These are phyloP conservation scores for Eimeria maxima DNA, from an alignment of 169 alveolate species.

Conservation along the genomic window DNA sequence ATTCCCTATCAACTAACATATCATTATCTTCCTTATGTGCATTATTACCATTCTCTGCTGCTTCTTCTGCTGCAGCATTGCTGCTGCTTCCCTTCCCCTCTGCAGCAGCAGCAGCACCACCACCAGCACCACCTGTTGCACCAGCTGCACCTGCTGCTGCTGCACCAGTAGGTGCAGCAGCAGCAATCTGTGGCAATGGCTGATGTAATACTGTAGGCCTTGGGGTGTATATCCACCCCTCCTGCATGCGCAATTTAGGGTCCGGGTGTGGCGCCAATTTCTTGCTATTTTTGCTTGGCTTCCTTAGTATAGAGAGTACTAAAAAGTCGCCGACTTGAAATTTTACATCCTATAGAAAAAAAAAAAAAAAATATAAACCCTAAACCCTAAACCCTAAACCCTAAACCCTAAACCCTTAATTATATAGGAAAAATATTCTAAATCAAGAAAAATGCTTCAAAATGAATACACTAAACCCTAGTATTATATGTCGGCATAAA, in stretches of 20 bases:
- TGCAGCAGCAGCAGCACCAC: conserved; percentile 38
- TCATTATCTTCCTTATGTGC: neutral
- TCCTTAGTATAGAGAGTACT: conserved; percentile 62
- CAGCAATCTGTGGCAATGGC: neutral
- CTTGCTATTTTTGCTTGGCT: neutral
- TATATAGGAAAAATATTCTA: too few relatives aligned
- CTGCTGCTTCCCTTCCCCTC: conserved; percentile 15
- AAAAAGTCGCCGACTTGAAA: conserved; percentile 82
- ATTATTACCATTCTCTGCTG: too few relatives aligned
- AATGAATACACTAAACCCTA: too few relatives aligned
- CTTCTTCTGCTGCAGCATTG: neutral
- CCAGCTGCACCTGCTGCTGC: neutral
- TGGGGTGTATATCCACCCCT: conserved; percentile 17
- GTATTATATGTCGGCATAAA: too few relatives aligned
- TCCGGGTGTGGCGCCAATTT: neutral
- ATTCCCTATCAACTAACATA: too few relatives aligned
- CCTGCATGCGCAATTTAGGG: conserved; percentile 28
- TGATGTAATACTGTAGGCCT: neutral
- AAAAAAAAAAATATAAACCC: too few relatives aligned
- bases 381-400: neutral
- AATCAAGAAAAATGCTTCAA: too few relatives aligned
- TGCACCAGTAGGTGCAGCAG: neutral
- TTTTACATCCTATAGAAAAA: conserved; percentile 73
- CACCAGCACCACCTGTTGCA: neutral
- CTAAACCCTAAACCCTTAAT: conserved; percentile 12